Evolutionary conservation across 129 eudicot genomes (phyloP).

Genomic region (Arctium lappa): DNA sequence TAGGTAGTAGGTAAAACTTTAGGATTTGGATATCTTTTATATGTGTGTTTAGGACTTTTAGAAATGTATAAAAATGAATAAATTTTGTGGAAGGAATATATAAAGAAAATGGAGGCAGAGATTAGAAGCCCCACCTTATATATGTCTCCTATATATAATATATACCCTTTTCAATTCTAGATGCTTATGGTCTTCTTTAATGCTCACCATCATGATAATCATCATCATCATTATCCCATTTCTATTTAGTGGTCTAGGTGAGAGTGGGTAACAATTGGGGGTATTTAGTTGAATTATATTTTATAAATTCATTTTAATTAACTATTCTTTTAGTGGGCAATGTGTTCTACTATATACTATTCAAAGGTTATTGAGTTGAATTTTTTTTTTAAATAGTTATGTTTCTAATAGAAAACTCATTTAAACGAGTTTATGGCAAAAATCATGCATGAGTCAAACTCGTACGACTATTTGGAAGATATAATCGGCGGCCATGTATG

Average conservation of each 20-base stretch:
- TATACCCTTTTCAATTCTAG: not conserved
- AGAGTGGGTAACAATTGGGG: slow-evolving; percentile 6
- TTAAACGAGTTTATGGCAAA: not conserved
- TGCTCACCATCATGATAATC: not conserved
- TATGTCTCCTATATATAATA: not conserved
- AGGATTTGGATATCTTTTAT: slow-evolving; percentile 12
- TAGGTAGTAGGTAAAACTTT: slow-evolving; percentile 19
- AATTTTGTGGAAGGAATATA: not conserved
- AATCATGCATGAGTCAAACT: slow-evolving; percentile 1
- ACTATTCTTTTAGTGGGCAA: not conserved
- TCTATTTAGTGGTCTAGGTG: slow-evolving; percentile 25
- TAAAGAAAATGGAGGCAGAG: slow-evolving; percentile 2
- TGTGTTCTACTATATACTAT: not conserved
- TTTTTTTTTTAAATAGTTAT: not conserved
- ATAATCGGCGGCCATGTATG: not conserved
- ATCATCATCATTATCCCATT: not conserved
- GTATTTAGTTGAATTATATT: not conserved
- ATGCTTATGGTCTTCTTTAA: not conserved
- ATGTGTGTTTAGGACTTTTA: slow-evolving; percentile 9
- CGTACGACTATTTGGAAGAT: not conserved
- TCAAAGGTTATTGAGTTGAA: not conserved
- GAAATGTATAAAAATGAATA: not conserved
- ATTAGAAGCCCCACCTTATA: slow-evolving; percentile 10
- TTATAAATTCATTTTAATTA: too few relatives aligned
- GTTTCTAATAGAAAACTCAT: not conserved